These are phyloP conservation scores for Mikania micrantha DNA, from an alignment of 129 eudicot genomes.

Conservation along the genomic window DNA sequence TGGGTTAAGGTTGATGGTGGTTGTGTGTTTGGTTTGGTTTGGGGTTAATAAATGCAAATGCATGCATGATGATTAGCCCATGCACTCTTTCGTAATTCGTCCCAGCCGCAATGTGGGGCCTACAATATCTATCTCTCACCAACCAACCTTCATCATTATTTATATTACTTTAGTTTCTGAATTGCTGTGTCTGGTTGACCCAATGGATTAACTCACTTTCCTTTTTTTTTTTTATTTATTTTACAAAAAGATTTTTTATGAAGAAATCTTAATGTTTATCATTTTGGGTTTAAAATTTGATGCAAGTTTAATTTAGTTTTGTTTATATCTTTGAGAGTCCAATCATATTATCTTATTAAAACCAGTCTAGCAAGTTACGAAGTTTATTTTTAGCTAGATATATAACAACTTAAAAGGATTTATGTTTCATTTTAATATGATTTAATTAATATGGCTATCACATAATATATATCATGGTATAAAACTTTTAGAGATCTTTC, in stretches of 20 bases:
- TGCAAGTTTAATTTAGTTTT: neutral
- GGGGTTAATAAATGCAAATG: slow-evolving; percentile 20
- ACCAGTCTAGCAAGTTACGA: too few relatives aligned
- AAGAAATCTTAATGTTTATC: neutral
- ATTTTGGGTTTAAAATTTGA: neutral
- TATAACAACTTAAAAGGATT: too few relatives aligned
- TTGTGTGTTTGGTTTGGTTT: slow-evolving; percentile 10
- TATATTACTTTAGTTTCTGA: slow-evolving; percentile 17
- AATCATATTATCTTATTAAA: too few relatives aligned
- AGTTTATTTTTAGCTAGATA: too few relatives aligned
- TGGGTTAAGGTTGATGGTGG: neutral
- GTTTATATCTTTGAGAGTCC: too few relatives aligned
- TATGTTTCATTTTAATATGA: too few relatives aligned
- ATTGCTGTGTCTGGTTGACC: slow-evolving; percentile 16
- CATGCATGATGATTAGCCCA: slow-evolving; percentile 27
- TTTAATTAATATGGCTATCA: too few relatives aligned
- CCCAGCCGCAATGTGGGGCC: slow-evolving; percentile 38
- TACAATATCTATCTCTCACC: slow-evolving; percentile 28
- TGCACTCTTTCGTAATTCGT: slow-evolving; percentile 28
- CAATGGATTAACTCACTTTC: neutral
- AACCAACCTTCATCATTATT: slow-evolving; percentile 16
- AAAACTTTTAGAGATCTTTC: too few relatives aligned
- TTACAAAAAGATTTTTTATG: neutral
- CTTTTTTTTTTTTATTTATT: neutral
- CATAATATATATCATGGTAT: too few relatives aligned